These are phyloP conservation scores for Ogataea trehaloabstinens DNA, from an alignment of 805 yeast genomes.

Conservation along the genomic window DNA sequence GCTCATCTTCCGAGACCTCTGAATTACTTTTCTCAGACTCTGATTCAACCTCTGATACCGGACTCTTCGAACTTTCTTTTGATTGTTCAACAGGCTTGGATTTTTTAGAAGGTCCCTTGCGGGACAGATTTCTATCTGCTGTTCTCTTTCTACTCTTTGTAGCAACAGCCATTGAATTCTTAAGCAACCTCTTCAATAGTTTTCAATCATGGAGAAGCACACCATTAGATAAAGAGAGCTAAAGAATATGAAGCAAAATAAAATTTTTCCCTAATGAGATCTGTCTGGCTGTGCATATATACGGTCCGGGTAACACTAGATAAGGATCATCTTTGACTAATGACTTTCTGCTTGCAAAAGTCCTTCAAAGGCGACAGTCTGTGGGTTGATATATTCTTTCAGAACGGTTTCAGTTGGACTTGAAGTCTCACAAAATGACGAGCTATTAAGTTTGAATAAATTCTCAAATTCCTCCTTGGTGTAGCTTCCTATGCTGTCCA, in stretches of 20 bases:
- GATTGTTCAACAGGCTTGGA: conserved; percentile 29
- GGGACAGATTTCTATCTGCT: no score
- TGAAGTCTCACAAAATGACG: conserved; percentile 24
- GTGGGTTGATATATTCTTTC: conserved; percentile 25
- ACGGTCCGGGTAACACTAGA: background rate
- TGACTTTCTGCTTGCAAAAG: no score
- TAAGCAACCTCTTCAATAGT: no score
- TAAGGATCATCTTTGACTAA: no score
- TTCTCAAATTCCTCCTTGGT: conserved; percentile 5
- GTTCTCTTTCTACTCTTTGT: conserved; percentile 6
- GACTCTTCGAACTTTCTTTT: conserved; percentile 19
- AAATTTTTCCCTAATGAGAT: conserved; percentile 1
- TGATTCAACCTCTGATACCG: conserved; percentile 12
- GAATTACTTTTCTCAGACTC: conserved; percentile 9
- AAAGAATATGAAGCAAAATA: background rate
- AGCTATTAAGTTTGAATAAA: conserved; percentile 14
- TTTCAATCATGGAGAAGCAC: no score
- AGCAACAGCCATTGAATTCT: no score
- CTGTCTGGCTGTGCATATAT: conserved; percentile 1
- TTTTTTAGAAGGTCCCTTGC: conserved; percentile 21
- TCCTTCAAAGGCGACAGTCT: no score
- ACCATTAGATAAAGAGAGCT: background rate
- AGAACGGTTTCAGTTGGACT: conserved; percentile 10
- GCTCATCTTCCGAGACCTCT: conserved; percentile 26
- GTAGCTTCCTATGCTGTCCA: conserved; percentile 7